Evolutionary conservation across 768 basidiomycete genomes (phyloP).

Genomic region (Favolaschia claudopus): DNA sequence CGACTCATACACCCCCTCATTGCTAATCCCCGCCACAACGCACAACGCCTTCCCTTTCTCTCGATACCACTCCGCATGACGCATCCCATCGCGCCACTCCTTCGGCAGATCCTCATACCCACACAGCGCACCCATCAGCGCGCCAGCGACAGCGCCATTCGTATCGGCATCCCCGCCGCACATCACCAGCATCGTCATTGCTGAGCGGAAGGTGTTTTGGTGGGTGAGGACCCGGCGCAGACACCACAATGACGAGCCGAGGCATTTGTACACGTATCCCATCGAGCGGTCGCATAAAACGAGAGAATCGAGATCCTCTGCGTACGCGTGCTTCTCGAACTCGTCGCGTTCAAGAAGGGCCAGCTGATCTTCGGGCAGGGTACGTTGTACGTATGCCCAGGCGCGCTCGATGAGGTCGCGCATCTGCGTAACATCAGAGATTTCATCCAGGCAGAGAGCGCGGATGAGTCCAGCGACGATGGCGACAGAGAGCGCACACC

Average conservation of each 20-base stretch:
- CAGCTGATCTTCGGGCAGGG: neutral
- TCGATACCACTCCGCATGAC: constrained; percentile 24
- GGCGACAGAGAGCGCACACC: constrained; percentile 31
- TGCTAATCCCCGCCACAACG: constrained; percentile 20
- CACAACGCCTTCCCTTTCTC: constrained; percentile 21
- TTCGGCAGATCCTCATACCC: constrained; percentile 27
- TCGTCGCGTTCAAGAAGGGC: constrained; percentile 23
- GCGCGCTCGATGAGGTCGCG: constrained; percentile 25
- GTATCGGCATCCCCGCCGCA: constrained; percentile 31
- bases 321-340: constrained; percentile 27
- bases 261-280: constrained; percentile 35
- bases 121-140: constrained; percentile 29
- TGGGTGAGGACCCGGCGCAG: constrained; percentile 23
- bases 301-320: constrained; percentile 20
- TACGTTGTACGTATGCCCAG: constrained; percentile 19
- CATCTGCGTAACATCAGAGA: constrained; percentile 14
- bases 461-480: constrained; percentile 29
- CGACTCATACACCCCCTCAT: constrained; percentile 21
- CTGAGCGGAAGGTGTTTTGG: constrained; percentile 28
- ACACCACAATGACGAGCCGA: constrained; percentile 31
- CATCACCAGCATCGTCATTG: constrained; percentile 30
- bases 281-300: constrained; percentile 22
- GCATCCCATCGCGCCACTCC: constrained; percentile 32
- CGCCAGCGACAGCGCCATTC: constrained; percentile 31
- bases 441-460: constrained; percentile 22